phyloP scores from a whole-genome alignment of 2,329 filamentous ascomycete species.

The Fonsecaea nubica region DNA sequence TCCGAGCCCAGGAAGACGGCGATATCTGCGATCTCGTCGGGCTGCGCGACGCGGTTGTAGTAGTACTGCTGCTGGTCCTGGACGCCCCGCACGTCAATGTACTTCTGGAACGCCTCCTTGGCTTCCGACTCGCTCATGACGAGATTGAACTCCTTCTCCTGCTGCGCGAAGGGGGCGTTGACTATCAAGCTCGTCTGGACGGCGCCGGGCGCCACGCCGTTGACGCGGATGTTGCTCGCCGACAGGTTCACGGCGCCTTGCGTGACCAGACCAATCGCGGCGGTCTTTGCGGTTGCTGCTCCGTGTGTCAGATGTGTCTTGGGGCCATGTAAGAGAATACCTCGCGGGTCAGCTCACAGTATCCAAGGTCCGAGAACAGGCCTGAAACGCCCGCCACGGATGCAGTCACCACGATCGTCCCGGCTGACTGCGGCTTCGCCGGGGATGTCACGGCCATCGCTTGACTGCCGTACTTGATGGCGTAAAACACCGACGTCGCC shows the following conservation, averaged over 20 bases:
- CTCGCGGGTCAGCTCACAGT: not conserved
- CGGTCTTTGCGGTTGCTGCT: not conserved
- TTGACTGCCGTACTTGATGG: slow-evolving; percentile 7
- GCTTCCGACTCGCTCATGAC: not conserved
- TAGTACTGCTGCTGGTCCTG: slow-evolving; percentile 2
- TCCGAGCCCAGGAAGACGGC: slow-evolving; percentile 45
- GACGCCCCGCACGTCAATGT: not conserved
- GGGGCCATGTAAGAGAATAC: too few relatives aligned
- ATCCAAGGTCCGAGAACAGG: not conserved
- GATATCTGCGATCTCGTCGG: slow-evolving; percentile 13
- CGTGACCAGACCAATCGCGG: not conserved
- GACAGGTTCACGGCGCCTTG: slow-evolving; percentile 2
- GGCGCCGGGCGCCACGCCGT: slow-evolving; percentile 4
- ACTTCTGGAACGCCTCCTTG: not conserved
- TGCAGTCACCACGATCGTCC: not conserved
- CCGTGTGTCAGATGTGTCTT: too few relatives aligned
- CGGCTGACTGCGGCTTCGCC: not conserved
- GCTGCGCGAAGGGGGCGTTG: not conserved
- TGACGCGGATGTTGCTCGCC: slow-evolving; percentile 17
- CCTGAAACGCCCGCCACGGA: not conserved
- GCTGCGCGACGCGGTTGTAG: slow-evolving; percentile 10
- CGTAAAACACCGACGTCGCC: slow-evolving; percentile 3
- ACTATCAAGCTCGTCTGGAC: not conserved
- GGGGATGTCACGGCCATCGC: slow-evolving; percentile 5
- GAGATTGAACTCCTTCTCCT: not conserved